Evolutionary conservation across 768 basidiomycete genomes (phyloP).

Genomic region (Polyporus arcularius): DNA sequence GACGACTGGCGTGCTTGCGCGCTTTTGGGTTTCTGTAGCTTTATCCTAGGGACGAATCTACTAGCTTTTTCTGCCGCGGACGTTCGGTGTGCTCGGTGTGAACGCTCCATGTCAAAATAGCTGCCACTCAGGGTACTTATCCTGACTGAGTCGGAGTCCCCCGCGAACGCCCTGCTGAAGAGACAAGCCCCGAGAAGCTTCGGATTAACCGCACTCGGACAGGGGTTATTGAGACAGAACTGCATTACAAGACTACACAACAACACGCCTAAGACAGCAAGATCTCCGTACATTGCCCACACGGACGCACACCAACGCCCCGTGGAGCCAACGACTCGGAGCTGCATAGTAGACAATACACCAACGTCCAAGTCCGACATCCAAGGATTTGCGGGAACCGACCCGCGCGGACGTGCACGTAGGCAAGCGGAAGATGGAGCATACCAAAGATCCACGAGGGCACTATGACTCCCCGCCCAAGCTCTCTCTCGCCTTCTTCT

Average conservation of each 20-base stretch:
- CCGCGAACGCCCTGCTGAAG: too few relatives aligned
- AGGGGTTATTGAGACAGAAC: not conserved
- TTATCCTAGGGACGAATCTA: not conserved
- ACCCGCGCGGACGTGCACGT: not conserved
- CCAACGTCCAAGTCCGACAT: not conserved
- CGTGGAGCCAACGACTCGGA: not conserved
- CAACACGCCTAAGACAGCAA: slow-evolving; percentile 7
- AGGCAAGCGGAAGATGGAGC: not conserved
- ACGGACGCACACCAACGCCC: not conserved
- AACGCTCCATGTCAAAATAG: too few relatives aligned
- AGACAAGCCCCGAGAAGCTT: too few relatives aligned
- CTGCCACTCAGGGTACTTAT: too few relatives aligned
- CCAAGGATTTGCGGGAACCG: not conserved
- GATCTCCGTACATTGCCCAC: slow-evolving; percentile 12
- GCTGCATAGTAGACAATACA: not conserved
- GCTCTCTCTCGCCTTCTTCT: slow-evolving; percentile 42
- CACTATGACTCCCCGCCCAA: slow-evolving; percentile 33
- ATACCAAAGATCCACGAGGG: not conserved
- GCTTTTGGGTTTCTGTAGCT: not conserved
- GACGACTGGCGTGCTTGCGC: not conserved
- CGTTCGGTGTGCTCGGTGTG: not conserved
- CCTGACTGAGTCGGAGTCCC: too few relatives aligned
- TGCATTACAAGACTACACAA: slow-evolving; percentile 12
- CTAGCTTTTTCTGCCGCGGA: not conserved
- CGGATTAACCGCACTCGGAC: not conserved